phyloP scores from a whole-genome alignment of 805 yeast genomes.

The Sugiyamaella boreocaroliniensis region DNA sequence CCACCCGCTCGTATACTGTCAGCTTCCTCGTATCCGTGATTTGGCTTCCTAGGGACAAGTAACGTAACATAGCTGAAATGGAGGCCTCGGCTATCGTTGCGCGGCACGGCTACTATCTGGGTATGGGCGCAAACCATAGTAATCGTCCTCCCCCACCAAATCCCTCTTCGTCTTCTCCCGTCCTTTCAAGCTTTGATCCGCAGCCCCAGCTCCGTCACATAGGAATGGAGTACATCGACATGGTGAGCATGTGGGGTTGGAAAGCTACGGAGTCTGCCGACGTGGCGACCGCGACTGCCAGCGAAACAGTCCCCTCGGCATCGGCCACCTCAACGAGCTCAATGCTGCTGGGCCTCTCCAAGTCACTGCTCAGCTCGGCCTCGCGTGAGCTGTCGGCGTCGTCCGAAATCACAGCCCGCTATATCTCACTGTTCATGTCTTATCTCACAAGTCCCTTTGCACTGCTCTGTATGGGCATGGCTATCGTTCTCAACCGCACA shows the following conservation, averaged over 20 bases:
- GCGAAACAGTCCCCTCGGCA: neutral
- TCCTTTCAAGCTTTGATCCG: neutral
- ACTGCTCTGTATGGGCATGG: slow-evolving; percentile 47
- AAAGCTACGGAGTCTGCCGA: neutral
- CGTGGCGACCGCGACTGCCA: neutral
- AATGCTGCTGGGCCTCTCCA: slow-evolving; percentile 11
- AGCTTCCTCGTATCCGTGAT: too few species aligned
- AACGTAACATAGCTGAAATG: too few species aligned
- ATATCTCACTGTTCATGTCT: slow-evolving; percentile 13
- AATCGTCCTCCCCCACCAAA: neutral
- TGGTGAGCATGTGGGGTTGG: neutral
- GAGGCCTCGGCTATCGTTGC: too few species aligned
- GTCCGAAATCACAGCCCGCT: slow-evolving; percentile 11
- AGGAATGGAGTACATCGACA: neutral
- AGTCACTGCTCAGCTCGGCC: slow-evolving; percentile 7
- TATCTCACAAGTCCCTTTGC: slow-evolving; percentile 28
- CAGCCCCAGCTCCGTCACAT: neutral
- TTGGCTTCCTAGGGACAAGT: too few species aligned
- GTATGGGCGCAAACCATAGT: neutral
- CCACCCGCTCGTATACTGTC: too few species aligned
- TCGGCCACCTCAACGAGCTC: neutral
- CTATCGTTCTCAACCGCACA: slow-evolving; percentile 51
- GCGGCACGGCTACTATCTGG: neutral
- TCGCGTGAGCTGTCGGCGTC: slow-evolving; percentile 9
- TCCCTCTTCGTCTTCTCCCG: neutral